Evolutionary conservation across 1,284 basidiomycete genomes (phyloP).

Genomic region (Tausonia pullulans): DNA sequence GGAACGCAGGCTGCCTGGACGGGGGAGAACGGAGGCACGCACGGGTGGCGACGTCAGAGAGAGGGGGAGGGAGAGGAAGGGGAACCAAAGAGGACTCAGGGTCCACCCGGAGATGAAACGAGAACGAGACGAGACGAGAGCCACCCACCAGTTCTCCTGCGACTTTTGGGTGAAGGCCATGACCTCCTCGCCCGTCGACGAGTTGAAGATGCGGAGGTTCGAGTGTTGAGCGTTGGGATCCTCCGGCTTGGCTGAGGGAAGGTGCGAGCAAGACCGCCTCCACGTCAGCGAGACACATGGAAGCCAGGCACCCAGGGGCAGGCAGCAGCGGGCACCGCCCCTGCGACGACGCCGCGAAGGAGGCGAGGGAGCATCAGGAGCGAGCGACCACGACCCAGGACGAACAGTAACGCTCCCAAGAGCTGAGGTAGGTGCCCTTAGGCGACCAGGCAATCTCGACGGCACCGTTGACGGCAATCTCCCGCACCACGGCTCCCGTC

Average conservation of each 20-base stretch:
- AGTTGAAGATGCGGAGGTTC: conserved; percentile 76
- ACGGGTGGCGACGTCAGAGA: background rate
- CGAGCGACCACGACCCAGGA: conserved; percentile 4
- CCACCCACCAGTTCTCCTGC: conserved; percentile 55
- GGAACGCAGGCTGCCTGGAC: conserved; percentile 68
- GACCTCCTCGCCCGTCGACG: conserved; percentile 66
- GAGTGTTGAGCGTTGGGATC: conserved; percentile 67
- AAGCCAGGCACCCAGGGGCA: background rate
- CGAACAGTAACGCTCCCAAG: conserved; percentile 77
- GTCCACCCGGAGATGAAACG: too few species aligned
- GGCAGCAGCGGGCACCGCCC: background rate
- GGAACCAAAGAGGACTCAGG: background rate
- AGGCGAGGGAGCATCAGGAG: too few species aligned
- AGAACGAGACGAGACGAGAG: too few species aligned
- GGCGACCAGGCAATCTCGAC: conserved; percentile 85
- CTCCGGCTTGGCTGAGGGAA: conserved; percentile 52
- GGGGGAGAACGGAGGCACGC: background rate
- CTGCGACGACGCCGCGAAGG: too few species aligned
- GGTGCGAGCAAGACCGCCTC: too few species aligned
- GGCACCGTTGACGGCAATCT: conserved; percentile 53
- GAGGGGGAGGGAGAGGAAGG: background rate
- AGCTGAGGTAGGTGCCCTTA: conserved; percentile 79
- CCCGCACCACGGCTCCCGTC: conserved; percentile 54
- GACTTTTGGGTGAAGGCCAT: conserved; percentile 72
- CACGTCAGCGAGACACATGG: background rate